phyloP scores from a whole-genome alignment of 2,329 filamentous ascomycete genomes.

The Apiospora koreana region DNA sequence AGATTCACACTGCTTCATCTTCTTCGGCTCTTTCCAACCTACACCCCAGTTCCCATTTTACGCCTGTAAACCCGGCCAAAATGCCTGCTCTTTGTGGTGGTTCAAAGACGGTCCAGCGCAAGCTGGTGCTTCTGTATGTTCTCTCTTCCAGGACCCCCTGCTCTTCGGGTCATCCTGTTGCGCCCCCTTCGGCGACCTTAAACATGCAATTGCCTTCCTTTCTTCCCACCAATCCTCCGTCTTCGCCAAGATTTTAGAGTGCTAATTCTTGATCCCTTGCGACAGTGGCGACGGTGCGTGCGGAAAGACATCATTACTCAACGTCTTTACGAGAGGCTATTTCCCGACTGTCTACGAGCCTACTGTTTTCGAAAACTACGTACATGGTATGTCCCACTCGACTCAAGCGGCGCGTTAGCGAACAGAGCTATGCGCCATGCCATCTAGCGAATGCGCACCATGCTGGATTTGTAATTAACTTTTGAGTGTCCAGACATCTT shows the following conservation, averaged over 20 bases:
- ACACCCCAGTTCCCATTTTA: background rate
- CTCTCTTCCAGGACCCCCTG: constrained; percentile 21
- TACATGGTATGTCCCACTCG: constrained; percentile 69
- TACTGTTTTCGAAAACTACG: constrained; percentile 98
- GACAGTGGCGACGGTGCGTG: constrained; percentile 91
- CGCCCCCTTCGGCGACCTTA: background rate
- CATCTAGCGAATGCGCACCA: background rate
- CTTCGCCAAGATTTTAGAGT: background rate
- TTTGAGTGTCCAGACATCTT: constrained; percentile 77
- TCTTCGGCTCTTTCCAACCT: background rate
- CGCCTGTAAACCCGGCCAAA: background rate
- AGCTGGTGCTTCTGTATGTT: constrained; percentile 88
- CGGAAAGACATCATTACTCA: constrained; percentile 94
- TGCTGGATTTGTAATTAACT: background rate
- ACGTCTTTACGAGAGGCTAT: constrained; percentile 99
- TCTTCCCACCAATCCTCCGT: background rate
- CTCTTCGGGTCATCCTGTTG: background rate
- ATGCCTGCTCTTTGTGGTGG: constrained; percentile 64
- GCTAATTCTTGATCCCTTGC: background rate
- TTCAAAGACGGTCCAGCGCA: constrained; percentile 87
- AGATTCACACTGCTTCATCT: background rate
- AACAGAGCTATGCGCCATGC: background rate
- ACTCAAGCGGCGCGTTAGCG: background rate
- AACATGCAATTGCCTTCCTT: background rate
- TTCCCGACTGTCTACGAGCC: constrained; percentile 99